Percentiles rank a stretch among this genome's conserved stretches.
These are phyloP conservation scores for Phytophthora podocarpi DNA, from an alignment of 352 stramenopile genomes.

Conservation along the genomic window DNA sequence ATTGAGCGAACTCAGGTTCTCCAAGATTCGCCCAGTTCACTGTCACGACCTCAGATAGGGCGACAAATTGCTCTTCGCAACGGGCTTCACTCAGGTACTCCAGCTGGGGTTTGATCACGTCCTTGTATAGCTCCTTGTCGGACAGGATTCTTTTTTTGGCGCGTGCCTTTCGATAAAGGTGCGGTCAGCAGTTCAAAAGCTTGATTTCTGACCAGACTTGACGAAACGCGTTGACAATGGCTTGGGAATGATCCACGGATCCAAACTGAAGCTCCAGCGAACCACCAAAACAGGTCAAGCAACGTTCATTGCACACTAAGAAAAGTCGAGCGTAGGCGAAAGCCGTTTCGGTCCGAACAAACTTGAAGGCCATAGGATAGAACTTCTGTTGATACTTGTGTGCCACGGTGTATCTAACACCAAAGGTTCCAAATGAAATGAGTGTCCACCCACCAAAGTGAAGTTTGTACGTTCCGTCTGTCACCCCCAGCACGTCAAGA, in stretches of 20 bases:
- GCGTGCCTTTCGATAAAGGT: slow-evolving; percentile 5
- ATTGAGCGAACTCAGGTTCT: slow-evolving; percentile 4
- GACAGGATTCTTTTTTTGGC: background rate
- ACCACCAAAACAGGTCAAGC: background rate
- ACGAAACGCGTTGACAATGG: slow-evolving; percentile 11
- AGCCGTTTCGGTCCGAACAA: slow-evolving; percentile 1
- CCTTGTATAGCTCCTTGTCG: background rate
- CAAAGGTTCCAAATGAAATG: background rate
- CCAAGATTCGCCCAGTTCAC: slow-evolving; percentile 11
- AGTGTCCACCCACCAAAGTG: slow-evolving; percentile 5
- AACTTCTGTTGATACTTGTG: slow-evolving; percentile 1
- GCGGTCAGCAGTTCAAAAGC: slow-evolving; percentile 6
- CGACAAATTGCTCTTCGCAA: background rate
- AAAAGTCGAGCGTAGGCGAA: background rate
- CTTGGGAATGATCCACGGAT: background rate
- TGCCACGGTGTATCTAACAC: background rate
- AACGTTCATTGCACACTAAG: background rate
- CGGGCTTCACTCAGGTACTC: background rate
- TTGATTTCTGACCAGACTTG: slow-evolving; percentile 7
- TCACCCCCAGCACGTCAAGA: too few species aligned
- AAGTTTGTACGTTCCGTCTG: slow-evolving; percentile 17
- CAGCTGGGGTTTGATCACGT: slow-evolving; percentile 11
- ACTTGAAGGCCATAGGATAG: slow-evolving; percentile 8
- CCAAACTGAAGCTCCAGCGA: slow-evolving; percentile 7
- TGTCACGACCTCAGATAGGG: background rate